These are phyloP conservation scores for Pezicula carpinea DNA, from an alignment of 2,329 filamentous ascomycete species.

Conservation along the genomic window DNA sequence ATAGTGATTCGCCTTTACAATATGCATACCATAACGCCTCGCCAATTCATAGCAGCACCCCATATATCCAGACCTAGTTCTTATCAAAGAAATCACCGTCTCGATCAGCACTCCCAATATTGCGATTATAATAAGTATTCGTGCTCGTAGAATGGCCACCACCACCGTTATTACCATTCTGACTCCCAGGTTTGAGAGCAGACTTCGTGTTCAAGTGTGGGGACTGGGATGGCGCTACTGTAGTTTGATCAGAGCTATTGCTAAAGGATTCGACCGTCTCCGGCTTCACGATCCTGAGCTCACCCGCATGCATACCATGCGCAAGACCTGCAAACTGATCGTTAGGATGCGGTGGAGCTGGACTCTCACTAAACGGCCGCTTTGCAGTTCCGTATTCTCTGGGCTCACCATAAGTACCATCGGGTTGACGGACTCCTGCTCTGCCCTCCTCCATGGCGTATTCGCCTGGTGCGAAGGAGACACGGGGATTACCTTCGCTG, in stretches of 20 bases:
- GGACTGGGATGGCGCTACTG: not conserved
- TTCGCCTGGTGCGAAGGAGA: conserved; percentile 13
- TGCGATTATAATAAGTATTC: conserved; percentile 11
- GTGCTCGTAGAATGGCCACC: conserved; percentile 1
- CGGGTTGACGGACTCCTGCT: not conserved
- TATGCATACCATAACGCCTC: not conserved
- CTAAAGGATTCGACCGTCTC: not conserved
- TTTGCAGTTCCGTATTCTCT: conserved; percentile 10
- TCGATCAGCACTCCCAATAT: not conserved
- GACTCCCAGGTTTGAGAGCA: conserved; percentile 8
- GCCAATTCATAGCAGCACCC: not conserved
- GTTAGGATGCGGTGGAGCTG: conserved; percentile 15
- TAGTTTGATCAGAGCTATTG: conserved; percentile 2
- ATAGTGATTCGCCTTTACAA: no score
- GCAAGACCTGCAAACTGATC: conserved; percentile 17
- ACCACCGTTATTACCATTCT: not conserved
- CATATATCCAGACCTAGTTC: not conserved
- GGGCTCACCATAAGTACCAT: conserved; percentile 1
- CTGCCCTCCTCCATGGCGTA: conserved; percentile 10
- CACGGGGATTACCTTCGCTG: conserved; percentile 4
- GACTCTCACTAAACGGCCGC: conserved; percentile 12
- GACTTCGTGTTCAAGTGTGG: conserved; percentile 1
- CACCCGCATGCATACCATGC: conserved; percentile 10
- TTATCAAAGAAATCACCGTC: conserved; percentile 12
- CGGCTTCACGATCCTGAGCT: not conserved